These are phyloP conservation scores for Colletotrichum sidae DNA, from an alignment of 2,329 filamentous ascomycete genomes.

Conservation along the genomic window DNA sequence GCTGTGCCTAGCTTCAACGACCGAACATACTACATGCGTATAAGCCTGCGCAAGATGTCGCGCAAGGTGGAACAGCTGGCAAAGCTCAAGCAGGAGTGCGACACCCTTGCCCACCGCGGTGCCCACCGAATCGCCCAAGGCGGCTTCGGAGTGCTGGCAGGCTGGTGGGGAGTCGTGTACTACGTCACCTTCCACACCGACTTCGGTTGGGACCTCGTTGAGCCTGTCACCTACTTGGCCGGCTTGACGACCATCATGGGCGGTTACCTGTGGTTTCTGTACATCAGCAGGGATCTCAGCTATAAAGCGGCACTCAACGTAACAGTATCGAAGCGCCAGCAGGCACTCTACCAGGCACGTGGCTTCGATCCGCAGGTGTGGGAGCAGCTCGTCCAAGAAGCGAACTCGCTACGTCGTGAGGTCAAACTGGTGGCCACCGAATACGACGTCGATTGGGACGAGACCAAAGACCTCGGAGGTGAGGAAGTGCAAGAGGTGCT, in stretches of 20 bases:
- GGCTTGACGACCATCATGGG: slow-evolving; percentile 88
- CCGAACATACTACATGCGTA: slow-evolving; percentile 88
- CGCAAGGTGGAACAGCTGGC: slow-evolving; percentile 76
- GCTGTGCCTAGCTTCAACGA: slow-evolving; percentile 90
- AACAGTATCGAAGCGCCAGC: slow-evolving; percentile 83
- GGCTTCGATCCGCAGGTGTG: slow-evolving; percentile 83
- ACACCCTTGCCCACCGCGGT: slow-evolving; percentile 78
- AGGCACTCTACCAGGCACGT: slow-evolving; percentile 77
- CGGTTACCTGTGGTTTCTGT: slow-evolving; percentile 93
- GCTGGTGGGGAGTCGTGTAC: slow-evolving; percentile 88
- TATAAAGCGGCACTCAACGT: slow-evolving; percentile 90
- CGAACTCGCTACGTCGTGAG: slow-evolving; percentile 80
- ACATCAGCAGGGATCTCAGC: slow-evolving; percentile 88
- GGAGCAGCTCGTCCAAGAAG: slow-evolving; percentile 84
- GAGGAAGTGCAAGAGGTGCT: slow-evolving; percentile 71
- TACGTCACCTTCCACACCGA: slow-evolving; percentile 78
- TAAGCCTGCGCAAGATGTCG: slow-evolving; percentile 79
- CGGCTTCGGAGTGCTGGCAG: slow-evolving; percentile 78
- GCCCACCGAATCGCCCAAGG: slow-evolving; percentile 84
- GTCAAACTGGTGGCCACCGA: slow-evolving; percentile 84
- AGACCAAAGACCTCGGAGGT: slow-evolving; percentile 77
- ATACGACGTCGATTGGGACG: slow-evolving; percentile 93
- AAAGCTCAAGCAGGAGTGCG: slow-evolving; percentile 84
- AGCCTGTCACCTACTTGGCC: slow-evolving; percentile 89
- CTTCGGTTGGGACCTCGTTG: slow-evolving; percentile 90